Base-by-base conservation (phyloP, 2,329 filamentous ascomycete species). In the Sporothrix globosa region DNA sequence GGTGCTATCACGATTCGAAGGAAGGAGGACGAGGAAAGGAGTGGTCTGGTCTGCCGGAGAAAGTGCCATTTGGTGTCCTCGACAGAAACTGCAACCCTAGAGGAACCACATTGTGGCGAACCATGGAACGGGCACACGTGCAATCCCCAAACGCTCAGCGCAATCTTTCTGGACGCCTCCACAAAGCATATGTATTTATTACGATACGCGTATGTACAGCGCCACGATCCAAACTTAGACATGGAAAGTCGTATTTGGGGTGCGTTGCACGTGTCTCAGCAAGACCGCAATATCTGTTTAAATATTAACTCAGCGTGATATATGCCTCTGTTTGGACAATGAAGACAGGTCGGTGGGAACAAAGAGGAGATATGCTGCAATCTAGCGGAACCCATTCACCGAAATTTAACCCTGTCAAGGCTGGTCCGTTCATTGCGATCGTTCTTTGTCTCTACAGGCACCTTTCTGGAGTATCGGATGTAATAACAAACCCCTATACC, bases 51-150 rank as follows among this genome's bases (percentile, higher is more conserved):
- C 39, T 30, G 27, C 27, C 60, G 60, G 60, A 30, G 48, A 41
- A 24, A 19, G 24, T 30, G 56, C 56, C 54, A n/a, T n/a, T 17
- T 39, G 27, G 54, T 30, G 14, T 30, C 54, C n/a, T 46, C 46
- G 58, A 39, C 39, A 44, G 39, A 61, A 13, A 17, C 34, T 60
- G 34, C n/a, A 61, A 19, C 24, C 60, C 41, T 7, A 50, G 19
- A 30, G 34, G 17, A 34, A 50, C 60, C 60, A 65, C n/a, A 65
- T 10, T 48, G 21, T 65, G 60, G 60, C 9, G 21, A 50, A 65
- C 60, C 60, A 65, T 65, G 60, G 60, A 65, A 65, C 24, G 21
- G 41, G 44, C 58, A 50, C 60, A 65, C 34, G 44, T 65, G 60
- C 41, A 48, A n/a, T 41, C 50, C 27, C 13, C 14, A 65, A 21